Percentiles rank a stretch among this genome's conserved stretches.
Conservation (phyloP, 225 moss, liverwort and hornwort genomes). For the Physcomitrellopsis africana region DNA sequence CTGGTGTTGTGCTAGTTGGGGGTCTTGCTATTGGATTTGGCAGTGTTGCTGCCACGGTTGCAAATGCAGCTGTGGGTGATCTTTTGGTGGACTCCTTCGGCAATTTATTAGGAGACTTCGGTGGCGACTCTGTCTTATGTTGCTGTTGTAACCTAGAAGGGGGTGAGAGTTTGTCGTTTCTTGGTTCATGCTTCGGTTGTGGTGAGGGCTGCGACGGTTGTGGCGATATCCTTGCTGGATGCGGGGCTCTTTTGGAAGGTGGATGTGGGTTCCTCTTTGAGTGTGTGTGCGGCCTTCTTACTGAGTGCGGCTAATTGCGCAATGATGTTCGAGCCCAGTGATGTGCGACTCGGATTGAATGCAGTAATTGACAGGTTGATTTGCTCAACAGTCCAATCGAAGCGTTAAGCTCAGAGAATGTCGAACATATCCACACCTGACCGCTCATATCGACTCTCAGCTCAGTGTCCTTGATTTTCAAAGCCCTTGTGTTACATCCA, state of each 20-base stretch:
- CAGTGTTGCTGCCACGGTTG: slow-evolving; percentile 58
- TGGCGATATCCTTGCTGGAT: slow-evolving; percentile 27
- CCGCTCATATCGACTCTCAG: too few species aligned
- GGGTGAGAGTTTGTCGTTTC: background rate
- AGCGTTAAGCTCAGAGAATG: too few species aligned
- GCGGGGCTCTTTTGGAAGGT: slow-evolving; percentile 22
- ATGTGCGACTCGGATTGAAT: too few species aligned
- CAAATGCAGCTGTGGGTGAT: slow-evolving; percentile 50
- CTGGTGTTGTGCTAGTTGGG: slow-evolving; percentile 55
- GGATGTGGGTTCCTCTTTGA: background rate
- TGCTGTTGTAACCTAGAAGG: slow-evolving; percentile 34
- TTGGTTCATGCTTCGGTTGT: slow-evolving; percentile 28
- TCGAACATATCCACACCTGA: too few species aligned
- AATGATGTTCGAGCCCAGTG: background rate
- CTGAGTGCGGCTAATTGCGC: background rate
- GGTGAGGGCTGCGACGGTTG: slow-evolving; percentile 32
- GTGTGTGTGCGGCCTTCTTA: slow-evolving; percentile 22
- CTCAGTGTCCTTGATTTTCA: too few species aligned
- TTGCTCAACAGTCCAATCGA: too few species aligned
- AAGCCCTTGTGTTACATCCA: too few species aligned
- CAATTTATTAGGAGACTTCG: slow-evolving; percentile 37
- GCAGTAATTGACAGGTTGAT: too few species aligned
- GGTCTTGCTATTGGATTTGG: slow-evolving; percentile 63
- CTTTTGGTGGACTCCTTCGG: slow-evolving; percentile 42
- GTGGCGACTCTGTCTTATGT: slow-evolving; percentile 14